These are phyloP conservation scores for Scleroderma bovista DNA, from an alignment of 768 basidiomycete species.

Conservation along the genomic window DNA sequence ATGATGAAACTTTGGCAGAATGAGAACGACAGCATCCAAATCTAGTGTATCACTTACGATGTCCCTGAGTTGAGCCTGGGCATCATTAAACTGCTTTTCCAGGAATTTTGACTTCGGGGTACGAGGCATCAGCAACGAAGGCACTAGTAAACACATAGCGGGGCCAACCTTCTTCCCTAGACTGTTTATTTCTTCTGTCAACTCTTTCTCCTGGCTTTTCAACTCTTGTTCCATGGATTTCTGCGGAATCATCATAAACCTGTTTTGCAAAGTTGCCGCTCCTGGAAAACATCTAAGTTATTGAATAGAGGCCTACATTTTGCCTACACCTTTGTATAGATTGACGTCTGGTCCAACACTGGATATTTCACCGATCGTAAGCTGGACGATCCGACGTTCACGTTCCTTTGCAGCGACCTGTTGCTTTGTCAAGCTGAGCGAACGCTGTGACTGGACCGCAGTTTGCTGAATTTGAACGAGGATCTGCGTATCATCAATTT, in stretches of 20 bases:
- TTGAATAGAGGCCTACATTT: constrained; percentile 55
- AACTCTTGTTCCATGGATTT: constrained; percentile 73
- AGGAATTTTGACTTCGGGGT: constrained; percentile 74
- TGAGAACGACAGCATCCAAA: constrained; percentile 2
- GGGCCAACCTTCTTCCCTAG: constrained; percentile 78
- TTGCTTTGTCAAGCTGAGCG: constrained; percentile 66
- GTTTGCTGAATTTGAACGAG: constrained; percentile 90
- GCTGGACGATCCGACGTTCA: constrained; percentile 82
- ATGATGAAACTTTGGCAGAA: constrained; percentile 24
- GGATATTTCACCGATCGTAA: constrained; percentile 81
- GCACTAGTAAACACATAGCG: not conserved
- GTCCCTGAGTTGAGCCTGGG: constrained; percentile 79
- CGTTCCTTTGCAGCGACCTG: constrained; percentile 80
- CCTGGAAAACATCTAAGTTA: not conserved
- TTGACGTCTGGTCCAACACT: constrained; percentile 68
- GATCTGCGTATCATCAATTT: constrained; percentile 50
- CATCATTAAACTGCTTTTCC: constrained; percentile 91
- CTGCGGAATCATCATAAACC: constrained; percentile 89
- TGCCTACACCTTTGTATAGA: constrained; percentile 92
- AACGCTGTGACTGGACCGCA: constrained; percentile 78
- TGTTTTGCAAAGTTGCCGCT: constrained; percentile 24
- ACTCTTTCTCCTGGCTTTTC: constrained; percentile 71
- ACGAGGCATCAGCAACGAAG: not conserved
- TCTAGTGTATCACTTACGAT: constrained; percentile 47
- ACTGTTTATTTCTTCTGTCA: constrained; percentile 76